Evolutionary conservation across 345 rosid species (phyloP), one percentile per base, ranked within the genome.

Genomic region (Mangifera indica): DNA sequence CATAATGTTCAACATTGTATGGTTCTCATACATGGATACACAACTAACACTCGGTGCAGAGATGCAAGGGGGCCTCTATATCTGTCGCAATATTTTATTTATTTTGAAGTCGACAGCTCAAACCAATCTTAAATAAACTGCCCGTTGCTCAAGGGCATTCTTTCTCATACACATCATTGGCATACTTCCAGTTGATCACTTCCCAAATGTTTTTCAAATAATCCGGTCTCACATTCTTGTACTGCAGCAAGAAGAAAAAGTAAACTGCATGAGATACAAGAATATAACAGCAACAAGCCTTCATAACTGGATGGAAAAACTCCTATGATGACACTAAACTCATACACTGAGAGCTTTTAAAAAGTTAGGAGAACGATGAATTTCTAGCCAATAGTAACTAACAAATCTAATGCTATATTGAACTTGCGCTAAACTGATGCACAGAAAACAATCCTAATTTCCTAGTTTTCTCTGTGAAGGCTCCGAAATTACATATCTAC

Each of bases 131-230:
- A 52, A 3, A 46, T 2, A 6, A 14, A 29, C 40, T 40, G 40
- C 64, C 68, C 72, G 42, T 10, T 70, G 74, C 77, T 85, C 79
- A 82, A 44, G 84, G 70, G 80, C 72, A 76, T 79, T 88, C 91
- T 73, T 84, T 86, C 9, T 84, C 86, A 21, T 88, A 92, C 67
- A 88, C 79, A 26, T 86, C 84, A 65, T 87, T 77, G 0, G 96
- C 97, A 78, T 88, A 87, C 71, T 91, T 91, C 98, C 99, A 95
- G 85, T 91, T 88, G 58, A 95, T 81, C 48, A 94, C 95, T 68
- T 84, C 89, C 99, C 99, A 95, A 52, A 95, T 85, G 84, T 91
- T 93, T 90, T 95, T 95, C 75, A 89, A 81, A 78, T 93, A 95
- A 42, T 91, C 95, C 0, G 97, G 93, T 69, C 89, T 88, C 52